Percentiles rank a stretch among this genome's conserved stretches.
Evolutionary conservation across 257 asterid genomes (phyloP).

Genomic region (Knoxia roxburghii): DNA sequence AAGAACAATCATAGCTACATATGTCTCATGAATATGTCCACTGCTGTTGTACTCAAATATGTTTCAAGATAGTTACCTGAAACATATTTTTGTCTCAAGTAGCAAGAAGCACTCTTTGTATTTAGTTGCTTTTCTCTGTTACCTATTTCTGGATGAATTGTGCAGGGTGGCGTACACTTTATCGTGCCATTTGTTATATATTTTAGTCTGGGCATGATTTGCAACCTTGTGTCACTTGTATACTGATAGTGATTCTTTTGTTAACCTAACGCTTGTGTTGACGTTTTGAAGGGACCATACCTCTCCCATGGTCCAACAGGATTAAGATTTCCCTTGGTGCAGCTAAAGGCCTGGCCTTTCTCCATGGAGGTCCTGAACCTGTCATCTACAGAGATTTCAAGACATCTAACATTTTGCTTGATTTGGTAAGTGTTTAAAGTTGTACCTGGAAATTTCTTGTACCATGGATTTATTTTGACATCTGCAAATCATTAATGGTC

Average conservation of each 20-base stretch:
- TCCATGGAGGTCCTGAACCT: slow-evolving; percentile 79
- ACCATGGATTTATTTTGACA: neutral
- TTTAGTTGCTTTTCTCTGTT: neutral
- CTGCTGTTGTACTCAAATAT: neutral
- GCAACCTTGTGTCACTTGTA: neutral
- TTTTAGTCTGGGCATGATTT: neutral
- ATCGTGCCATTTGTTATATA: too few species aligned
- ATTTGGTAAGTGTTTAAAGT: slow-evolving; percentile 44
- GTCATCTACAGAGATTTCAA: slow-evolving; percentile 92
- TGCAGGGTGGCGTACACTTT: neutral
- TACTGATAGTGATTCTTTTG: slow-evolving; percentile 11
- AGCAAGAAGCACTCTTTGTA: neutral
- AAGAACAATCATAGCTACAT: neutral
- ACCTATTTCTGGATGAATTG: neutral
- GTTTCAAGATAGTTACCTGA: neutral
- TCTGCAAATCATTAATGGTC: neutral
- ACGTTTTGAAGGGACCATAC: slow-evolving; percentile 73
- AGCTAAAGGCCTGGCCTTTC: slow-evolving; percentile 91
- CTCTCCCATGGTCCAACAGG: slow-evolving; percentile 91
- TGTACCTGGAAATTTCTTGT: neutral
- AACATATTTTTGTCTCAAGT: neutral
- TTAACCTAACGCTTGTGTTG: slow-evolving; percentile 7
- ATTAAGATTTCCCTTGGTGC: slow-evolving; percentile 91
- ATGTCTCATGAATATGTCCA: neutral
- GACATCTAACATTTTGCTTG: slow-evolving; percentile 92